A percentile compares a stretch with the other conserved stretches of the same genome.
Evolutionary conservation across 2,329 filamentous ascomycete genomes (phyloP).

Genomic region (Diaporthe sp.): DNA sequence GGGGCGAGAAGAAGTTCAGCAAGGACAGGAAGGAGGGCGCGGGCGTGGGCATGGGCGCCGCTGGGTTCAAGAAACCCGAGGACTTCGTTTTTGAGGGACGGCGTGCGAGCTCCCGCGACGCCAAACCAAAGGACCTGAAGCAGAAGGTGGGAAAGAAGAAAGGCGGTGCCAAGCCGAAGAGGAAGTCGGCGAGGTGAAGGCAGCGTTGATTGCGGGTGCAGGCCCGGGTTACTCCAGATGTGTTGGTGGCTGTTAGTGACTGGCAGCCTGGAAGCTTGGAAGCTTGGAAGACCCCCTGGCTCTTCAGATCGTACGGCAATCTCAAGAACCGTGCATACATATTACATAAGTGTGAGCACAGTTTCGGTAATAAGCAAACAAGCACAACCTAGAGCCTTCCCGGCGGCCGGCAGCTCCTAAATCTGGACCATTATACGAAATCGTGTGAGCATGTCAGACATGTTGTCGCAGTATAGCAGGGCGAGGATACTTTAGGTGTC

Average conservation of each 20-base stretch:
- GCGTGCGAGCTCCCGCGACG: constrained; percentile 77
- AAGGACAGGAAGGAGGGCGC: constrained; percentile 46
- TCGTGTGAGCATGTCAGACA: background rate
- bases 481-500: background rate
- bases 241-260: background rate
- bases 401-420: background rate
- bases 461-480: background rate
- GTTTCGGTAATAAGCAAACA: constrained; percentile 1
- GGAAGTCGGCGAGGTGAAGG: constrained; percentile 42
- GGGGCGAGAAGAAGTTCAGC: constrained; percentile 23
- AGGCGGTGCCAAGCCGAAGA: constrained; percentile 54
- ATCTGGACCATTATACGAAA: background rate
- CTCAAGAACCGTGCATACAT: constrained; percentile 19
- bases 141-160: constrained; percentile 68
- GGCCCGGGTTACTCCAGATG: background rate
- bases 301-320: background rate
- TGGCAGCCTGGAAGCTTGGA: constrained; percentile 21
- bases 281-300: background rate
- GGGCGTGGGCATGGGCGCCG: constrained; percentile 49
- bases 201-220: background rate
- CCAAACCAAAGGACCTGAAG: constrained; percentile 73
- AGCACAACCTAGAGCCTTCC: background rate
- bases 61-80: constrained; percentile 72
- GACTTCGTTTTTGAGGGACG: constrained; percentile 86
- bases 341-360: constrained; percentile 30